Evolutionary conservation across 2,329 filamentous ascomycete genomes (phyloP), one percentile per base, ranked within the genome.

Genomic region (Graphiopsis chlorocephala): DNA sequence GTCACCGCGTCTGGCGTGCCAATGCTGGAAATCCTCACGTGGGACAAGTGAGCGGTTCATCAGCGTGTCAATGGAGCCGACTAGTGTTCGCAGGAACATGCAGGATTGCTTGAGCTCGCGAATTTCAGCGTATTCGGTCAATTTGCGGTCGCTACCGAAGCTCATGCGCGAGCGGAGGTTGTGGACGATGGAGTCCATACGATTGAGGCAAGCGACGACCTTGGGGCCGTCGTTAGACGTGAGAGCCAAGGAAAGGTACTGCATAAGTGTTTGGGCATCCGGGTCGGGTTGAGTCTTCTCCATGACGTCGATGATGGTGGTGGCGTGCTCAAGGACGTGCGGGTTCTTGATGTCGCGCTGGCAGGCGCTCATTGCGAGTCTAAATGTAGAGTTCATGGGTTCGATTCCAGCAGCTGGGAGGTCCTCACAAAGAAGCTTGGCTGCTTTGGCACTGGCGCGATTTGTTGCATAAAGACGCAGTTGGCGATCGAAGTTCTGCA

Each of bases 311-410:
- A 97, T 78, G 28, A 96, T 81, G 59, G 81, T 77, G 59, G 82
- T 86, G 4, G 91, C 90, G 68, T 90, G 83, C 3, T 81, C 77
- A 68, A 96, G 84, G 25, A 86, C 85, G 61, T 88, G 85, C n/a
- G 76, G 81, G 75, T 96, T 97, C 63, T 88, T 87, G 72, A 88
- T 89, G 80, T 97, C 92, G 64, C 89, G 85, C 26, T 86, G 79
- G 76, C 93, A 97, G 5, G 87, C 83, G 68, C 84, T 84, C 81
- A 97, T 87, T 62, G 90, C 92, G 55, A 92, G 84, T 61, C 86
- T 85, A 78, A 93, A 91, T 11, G 86, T 87, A 65, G 84, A 84
- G 15, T 71, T 71, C 23, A 63, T 71, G 0, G 76, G 73, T 15
- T 65, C 61, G 33, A 77, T 35, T 74, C 77, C 71, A 12, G 66